A percentile compares a stretch with the other conserved stretches of the same genome.
phyloP scores from a whole-genome alignment of 2,329 filamentous ascomycete genomes.

The Aspergillus floridensis region DNA sequence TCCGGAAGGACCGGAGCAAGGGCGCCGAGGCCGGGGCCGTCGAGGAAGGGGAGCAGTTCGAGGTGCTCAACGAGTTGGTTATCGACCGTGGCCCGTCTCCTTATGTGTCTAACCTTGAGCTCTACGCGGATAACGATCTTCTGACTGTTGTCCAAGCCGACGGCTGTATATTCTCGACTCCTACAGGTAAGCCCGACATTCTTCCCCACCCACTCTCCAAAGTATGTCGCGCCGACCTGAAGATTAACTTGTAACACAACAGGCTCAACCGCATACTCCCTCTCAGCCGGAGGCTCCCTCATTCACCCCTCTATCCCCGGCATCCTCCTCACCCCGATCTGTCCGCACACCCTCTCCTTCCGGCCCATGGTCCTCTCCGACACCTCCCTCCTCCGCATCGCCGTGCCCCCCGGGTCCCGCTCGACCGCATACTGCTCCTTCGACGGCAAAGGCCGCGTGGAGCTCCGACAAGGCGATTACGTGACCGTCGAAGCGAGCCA shows the following conservation, averaged over 20 bases:
- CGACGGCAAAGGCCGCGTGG: slow-evolving; percentile 92
- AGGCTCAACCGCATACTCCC: slow-evolving; percentile 88
- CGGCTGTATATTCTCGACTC: slow-evolving; percentile 95
- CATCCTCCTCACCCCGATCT: slow-evolving; percentile 95
- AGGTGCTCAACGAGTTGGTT: slow-evolving; percentile 96
- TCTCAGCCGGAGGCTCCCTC: slow-evolving; percentile 90
- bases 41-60: slow-evolving; percentile 91
- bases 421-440: slow-evolving; percentile 96
- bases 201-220: too few species aligned
- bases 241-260: slow-evolving; percentile 5
- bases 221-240: too few species aligned
- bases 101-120: slow-evolving; percentile 93
- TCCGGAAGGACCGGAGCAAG: slow-evolving; percentile 60
- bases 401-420: slow-evolving; percentile 77
- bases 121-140: slow-evolving; percentile 92
- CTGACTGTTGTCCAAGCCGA: slow-evolving; percentile 95
- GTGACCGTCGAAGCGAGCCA: slow-evolving; percentile 95
- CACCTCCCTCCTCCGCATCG: slow-evolving; percentile 85
- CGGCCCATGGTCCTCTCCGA: slow-evolving; percentile 97
- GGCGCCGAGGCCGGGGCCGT: slow-evolving; percentile 55
- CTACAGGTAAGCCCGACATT: slow-evolving; percentile 62
- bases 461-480: slow-evolving; percentile 88
- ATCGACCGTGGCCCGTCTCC: slow-evolving; percentile 96
- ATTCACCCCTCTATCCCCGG: slow-evolving; percentile 96
- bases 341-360: slow-evolving; percentile 94